Evolutionary conservation across 768 basidiomycete genomes (phyloP), one percentile per base, ranked within the genome.

Genomic region (Fibroporia radiculosa): DNA sequence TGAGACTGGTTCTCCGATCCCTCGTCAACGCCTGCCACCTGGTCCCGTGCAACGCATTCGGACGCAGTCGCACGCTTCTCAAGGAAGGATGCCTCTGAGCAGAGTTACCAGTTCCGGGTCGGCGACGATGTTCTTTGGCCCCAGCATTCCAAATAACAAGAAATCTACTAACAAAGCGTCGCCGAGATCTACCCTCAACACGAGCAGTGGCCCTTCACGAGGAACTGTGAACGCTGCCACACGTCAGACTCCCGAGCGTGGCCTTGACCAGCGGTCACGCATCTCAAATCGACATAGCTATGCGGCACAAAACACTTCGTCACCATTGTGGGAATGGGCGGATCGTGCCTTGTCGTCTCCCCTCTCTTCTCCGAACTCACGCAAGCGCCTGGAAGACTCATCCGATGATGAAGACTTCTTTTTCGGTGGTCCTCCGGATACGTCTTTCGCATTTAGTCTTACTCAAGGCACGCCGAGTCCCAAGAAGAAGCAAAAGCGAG

Each of bases 81-180:
- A 39, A 14, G 48, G 12, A 41, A 70, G 71, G 22, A 56, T 62
- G 12, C 64, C 73, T 0, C 57, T 78, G 32, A 70, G 59, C 36
- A 75, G 82, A 27, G 68, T 77, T 16, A 68, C 79, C 18, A 81
- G 67, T 42, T 56, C 52, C 7, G 65, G 75, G 53, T 73, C 77
- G 2, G 81, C 80, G 14, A 78, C 82, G 0, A 62, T 82, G 10
- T 84, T 85, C 60, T 86, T 85, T 55, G 83, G 82, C 4, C 78
- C 79, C 32, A 47, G 71, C 31, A 78, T 80, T 18, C 51, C 51
- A 16, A 23, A 40, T 3, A n/a, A 6, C 10, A 29, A 23, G 41
- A 13, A 18, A 10, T n/a, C 22, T 6, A 40, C 19, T 11, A 42
- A 42, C 28, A 42, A 42, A 19, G 19, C 41, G 14, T 18, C 34